A percentile compares a stretch with the other conserved stretches of the same genome.
phyloP scores from a whole-genome alignment of 768 basidiomycete genomes.

The Termitomyces sp. region DNA sequence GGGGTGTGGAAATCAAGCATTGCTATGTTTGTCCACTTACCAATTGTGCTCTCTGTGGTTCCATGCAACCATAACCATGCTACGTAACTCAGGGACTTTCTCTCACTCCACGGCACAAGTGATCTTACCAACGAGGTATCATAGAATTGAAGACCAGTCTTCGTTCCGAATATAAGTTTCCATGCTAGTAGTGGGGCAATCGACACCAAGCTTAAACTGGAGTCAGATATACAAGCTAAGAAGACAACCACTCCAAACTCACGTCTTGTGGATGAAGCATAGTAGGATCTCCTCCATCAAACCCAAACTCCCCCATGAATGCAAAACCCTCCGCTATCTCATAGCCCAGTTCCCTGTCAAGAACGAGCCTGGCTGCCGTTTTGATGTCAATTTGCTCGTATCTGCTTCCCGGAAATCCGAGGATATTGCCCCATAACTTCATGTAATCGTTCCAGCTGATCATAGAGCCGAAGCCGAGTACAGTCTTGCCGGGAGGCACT shows the following conservation, averaged over 20 bases:
- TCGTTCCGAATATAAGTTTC: conserved; percentile 5
- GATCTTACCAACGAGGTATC: background rate
- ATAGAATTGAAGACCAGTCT: conserved; percentile 4
- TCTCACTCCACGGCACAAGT: background rate
- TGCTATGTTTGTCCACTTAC: too few relatives aligned
- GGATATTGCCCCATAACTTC: conserved; percentile 4
- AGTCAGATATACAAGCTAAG: background rate
- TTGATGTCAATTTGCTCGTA: background rate
- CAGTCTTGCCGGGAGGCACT: background rate
- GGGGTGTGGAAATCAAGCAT: too few relatives aligned
- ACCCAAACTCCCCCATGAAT: conserved; percentile 4
- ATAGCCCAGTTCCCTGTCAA: background rate
- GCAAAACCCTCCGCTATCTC: conserved; percentile 2
- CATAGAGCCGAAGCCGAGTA: conserved; percentile 9
- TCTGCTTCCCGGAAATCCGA: background rate
- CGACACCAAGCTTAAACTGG: background rate
- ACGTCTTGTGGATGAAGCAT: conserved; percentile 5
- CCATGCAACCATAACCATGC: too few relatives aligned
- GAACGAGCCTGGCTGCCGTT: background rate
- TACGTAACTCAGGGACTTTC: background rate
- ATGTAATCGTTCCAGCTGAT: conserved; percentile 7
- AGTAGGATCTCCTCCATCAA: conserved; percentile 4
- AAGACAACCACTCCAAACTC: background rate
- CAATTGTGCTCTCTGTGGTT: too few relatives aligned
- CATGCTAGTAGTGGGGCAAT: conserved; percentile 5